A percentile compares a stretch with the other conserved stretches of the same genome.
These are phyloP conservation scores for Leersia perrieri DNA, from an alignment of 176 grass and related monocot genomes.

Conservation along the genomic window DNA sequence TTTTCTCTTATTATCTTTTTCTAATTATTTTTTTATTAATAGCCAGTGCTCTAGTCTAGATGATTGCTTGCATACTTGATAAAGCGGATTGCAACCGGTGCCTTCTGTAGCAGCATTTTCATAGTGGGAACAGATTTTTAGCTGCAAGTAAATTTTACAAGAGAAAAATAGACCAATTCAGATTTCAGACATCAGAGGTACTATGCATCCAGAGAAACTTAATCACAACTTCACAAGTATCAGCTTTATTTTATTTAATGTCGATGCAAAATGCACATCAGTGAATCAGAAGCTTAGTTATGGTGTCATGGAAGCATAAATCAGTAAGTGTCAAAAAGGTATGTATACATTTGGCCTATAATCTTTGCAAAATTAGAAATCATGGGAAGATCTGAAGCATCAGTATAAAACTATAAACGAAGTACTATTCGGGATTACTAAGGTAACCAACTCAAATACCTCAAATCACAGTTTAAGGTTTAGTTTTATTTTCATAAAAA, in stretches of 20 bases:
- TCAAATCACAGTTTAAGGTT: background rate
- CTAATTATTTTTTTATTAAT: background rate
- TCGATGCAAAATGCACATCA: background rate
- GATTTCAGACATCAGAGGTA: background rate
- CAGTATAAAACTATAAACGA: constrained; percentile 3
- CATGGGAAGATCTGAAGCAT: background rate
- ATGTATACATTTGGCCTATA: background rate
- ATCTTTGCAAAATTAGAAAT: background rate
- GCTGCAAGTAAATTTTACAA: background rate
- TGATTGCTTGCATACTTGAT: constrained; percentile 2
- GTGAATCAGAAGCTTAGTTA: background rate
- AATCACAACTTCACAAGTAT: background rate
- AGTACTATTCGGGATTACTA: background rate
- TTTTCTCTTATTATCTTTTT: background rate
- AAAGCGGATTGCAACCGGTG: background rate
- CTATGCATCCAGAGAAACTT: background rate
- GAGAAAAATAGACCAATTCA: constrained; percentile 14
- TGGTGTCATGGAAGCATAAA: constrained; percentile 19
- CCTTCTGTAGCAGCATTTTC: background rate
- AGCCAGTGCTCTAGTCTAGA: background rate
- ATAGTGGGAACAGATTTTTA: background rate
- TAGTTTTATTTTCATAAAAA: background rate
- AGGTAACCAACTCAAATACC: background rate
- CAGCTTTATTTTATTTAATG: background rate
- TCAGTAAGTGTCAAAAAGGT: background rate